phyloP scores from a whole-genome alignment of 768 basidiomycete genomes.

The Lentinula aciculospora region DNA sequence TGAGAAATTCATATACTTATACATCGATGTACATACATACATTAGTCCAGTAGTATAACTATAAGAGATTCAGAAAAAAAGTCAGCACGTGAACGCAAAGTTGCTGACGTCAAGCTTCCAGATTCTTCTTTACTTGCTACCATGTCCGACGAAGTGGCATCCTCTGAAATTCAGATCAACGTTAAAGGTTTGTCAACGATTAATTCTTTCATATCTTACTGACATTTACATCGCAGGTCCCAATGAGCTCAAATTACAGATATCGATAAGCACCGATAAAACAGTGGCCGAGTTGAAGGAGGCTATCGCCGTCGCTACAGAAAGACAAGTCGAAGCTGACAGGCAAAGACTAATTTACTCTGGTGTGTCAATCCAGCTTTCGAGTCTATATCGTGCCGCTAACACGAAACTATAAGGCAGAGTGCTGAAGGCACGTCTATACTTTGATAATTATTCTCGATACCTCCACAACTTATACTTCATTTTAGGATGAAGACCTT shows the following conservation, averaged over 20 bases:
- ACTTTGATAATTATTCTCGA: not conserved
- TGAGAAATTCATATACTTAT: too few species aligned
- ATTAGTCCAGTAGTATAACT: too few species aligned
- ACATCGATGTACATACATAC: not conserved
- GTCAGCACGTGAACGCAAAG: not conserved
- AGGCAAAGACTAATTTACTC: conserved; percentile 91
- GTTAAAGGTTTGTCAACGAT: conserved; percentile 49
- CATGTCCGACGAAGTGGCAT: conserved; percentile 43
- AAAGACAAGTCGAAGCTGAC: conserved; percentile 82
- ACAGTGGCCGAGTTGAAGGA: conserved; percentile 89
- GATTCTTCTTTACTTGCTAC: conserved; percentile 16
- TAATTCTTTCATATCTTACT: not conserved
- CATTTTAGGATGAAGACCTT: conserved; percentile 68
- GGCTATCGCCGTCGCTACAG: conserved; percentile 80
- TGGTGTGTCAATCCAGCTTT: conserved; percentile 38
- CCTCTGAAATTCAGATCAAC: conserved; percentile 56
- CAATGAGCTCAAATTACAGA: conserved; percentile 88
- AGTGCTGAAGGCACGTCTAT: conserved; percentile 57
- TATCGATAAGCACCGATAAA: conserved; percentile 76
- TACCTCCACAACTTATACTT: not conserved
- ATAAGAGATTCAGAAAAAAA: too few species aligned
- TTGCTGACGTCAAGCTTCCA: not conserved
- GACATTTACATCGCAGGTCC: conserved; percentile 47
- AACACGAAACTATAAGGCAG: conserved; percentile 37
- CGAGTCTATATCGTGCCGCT: not conserved